phyloP scores from a whole-genome alignment of 495 filamentous ascomycete species.

The Trichoderma orchidacearum region DNA sequence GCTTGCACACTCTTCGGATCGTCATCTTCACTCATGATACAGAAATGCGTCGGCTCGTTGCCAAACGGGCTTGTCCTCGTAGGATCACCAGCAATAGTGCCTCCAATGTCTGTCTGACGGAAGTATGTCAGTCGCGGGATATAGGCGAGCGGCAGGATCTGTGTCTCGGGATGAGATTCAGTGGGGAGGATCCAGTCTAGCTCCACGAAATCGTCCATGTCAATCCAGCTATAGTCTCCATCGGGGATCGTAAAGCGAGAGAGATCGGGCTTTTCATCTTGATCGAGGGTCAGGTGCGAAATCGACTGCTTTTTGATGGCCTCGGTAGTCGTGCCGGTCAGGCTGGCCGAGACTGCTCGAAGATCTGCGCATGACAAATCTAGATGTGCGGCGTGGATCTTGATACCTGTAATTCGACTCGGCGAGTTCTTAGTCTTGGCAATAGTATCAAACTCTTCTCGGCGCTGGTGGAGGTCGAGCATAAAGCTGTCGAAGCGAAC shows the following conservation, averaged over 20 bases:
- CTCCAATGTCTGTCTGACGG: constrained; percentile 84
- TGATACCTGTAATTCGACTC: constrained; percentile 67
- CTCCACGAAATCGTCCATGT: constrained; percentile 99
- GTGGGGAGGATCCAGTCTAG: constrained; percentile 90
- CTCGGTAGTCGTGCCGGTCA: constrained; percentile 60
- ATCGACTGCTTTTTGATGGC: constrained; percentile 53
- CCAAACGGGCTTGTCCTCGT: constrained; percentile 76
- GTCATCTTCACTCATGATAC: constrained; percentile 88
- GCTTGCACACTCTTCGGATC: constrained; percentile 84
- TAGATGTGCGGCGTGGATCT: constrained; percentile 83
- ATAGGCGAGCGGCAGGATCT: constrained; percentile 82
- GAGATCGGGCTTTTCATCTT: constrained; percentile 47
- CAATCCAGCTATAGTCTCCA: constrained; percentile 87
- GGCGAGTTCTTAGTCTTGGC: constrained; percentile 59
- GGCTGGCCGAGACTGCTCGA: constrained; percentile 83
- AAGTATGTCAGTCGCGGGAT: constrained; percentile 94
- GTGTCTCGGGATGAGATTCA: constrained; percentile 80
- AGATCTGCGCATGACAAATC: constrained; percentile 90
- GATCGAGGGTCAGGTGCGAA: constrained; percentile 30
- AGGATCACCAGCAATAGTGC: constrained; percentile 51
- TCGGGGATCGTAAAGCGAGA: constrained; percentile 90
- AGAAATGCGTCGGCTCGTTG: constrained; percentile 81
- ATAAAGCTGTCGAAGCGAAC: constrained; percentile 89
- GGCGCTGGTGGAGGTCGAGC: constrained; percentile 87
- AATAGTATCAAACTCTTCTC: constrained; percentile 76